These are phyloP conservation scores for Cystobasidium ongulense DNA, from an alignment of 768 basidiomycete species.

Conservation along the genomic window DNA sequence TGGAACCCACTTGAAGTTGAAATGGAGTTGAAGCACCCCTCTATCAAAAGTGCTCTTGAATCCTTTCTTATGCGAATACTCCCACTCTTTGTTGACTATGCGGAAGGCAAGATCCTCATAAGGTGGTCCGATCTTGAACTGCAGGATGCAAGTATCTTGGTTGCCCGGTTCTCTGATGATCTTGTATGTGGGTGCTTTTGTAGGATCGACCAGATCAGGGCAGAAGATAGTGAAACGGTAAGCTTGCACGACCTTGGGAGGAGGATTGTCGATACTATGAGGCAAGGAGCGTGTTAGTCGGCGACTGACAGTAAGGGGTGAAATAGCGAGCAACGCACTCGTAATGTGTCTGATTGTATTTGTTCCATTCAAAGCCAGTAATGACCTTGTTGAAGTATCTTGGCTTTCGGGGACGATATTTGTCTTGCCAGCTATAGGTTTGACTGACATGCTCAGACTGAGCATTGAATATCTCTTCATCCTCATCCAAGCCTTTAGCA, in stretches of 20 bases:
- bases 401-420: slow-evolving; percentile 92
- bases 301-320: background rate
- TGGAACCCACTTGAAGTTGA: slow-evolving; percentile 71
- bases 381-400: slow-evolving; percentile 98
- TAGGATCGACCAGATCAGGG: slow-evolving; percentile 96
- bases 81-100: slow-evolving; percentile 97
- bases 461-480: slow-evolving; percentile 84
- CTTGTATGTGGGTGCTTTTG: slow-evolving; percentile 92
- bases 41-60: slow-evolving; percentile 96
- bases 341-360: slow-evolving; percentile 99
- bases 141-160: slow-evolving; percentile 83
- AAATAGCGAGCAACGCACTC: slow-evolving; percentile 70
- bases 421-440: slow-evolving; percentile 97
- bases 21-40: slow-evolving; percentile 90
- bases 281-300: background rate
- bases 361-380: slow-evolving; percentile 99
- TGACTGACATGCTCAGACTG: slow-evolving; percentile 79
- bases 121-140: slow-evolving; percentile 77
- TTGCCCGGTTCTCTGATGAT: slow-evolving; percentile 89
- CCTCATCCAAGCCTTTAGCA: slow-evolving; percentile 85
- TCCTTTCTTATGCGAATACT: slow-evolving; percentile 95
- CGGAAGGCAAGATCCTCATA: slow-evolving; percentile 99
- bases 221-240: slow-evolving; percentile 88
- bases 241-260: slow-evolving; percentile 97
- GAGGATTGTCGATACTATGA: slow-evolving; percentile 89